Base-by-base conservation (phyloP, 2,329 filamentous ascomycete species). In the Stagonosporopsis tanaceti region DNA sequence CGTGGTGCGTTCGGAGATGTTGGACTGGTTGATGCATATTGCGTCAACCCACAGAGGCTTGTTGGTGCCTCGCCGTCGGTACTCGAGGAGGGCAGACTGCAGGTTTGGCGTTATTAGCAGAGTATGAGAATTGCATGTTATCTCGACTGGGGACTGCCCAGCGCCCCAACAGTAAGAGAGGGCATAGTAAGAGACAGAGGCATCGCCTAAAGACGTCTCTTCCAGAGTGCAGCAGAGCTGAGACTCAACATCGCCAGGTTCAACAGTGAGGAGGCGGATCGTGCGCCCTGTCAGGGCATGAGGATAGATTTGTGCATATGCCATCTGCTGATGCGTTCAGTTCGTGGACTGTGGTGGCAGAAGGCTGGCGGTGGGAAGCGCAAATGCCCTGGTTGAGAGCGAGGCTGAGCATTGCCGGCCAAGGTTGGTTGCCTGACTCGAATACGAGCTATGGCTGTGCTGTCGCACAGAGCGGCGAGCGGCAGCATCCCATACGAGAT, bases 21-120 rank as follows among this genome's bases (percentile, higher is more conserved):
- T 34, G 14, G 14, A 24, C 11, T 48, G 52, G 22, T 55, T 6
- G 15, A 55, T 48, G 38, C 52, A 55, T 14, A 55, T 20, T 11
- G 52, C 52, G 28, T 55, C 52, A 6, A 55, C 37, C 52, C 52
- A 55, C 6, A 53, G 32, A 15, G 42, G 41, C 6, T 17, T 32
- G 14, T 27, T 38, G 41, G 14, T 32, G 14, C 14, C 34, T 11
- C 50, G 14, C 17, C 35, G 34, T 2, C 42, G 41, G 22, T 45
- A 47, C 20, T 47, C 32, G 7, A 46, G 37, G 7, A 53, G 32
- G 8, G n/a, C 32, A 1, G 50, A 17, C 6, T 53, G 50, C 24
- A 46, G 24, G 30, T 39, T 53, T 3, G 32, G 32, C 27, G 32
- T 53, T 24, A 53, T 34, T 1, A 35, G 17, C 1, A 51, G 22